Percentiles rank a stretch among this genome's conserved stretches.
These are phyloP conservation scores for Candida palmyrensis DNA, from an alignment of 805 yeast genomes.

Conservation along the genomic window DNA sequence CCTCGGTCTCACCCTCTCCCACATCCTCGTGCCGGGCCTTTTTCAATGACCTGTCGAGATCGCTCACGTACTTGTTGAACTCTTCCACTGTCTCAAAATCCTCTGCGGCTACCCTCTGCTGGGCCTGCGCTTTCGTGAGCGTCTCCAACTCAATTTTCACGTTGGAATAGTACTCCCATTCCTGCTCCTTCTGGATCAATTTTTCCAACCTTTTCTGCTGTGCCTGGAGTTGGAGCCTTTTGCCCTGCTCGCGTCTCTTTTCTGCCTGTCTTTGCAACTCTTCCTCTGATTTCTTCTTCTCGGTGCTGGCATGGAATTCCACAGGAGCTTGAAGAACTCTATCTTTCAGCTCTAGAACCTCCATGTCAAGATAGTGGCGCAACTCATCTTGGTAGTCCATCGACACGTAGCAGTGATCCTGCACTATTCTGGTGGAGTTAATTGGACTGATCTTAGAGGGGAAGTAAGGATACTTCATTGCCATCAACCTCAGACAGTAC, in stretches of 20 bases:
- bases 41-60: slow-evolving; percentile 64
- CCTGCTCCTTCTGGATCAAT: slow-evolving; percentile 73
- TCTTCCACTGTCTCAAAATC: slow-evolving; percentile 76
- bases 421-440: slow-evolving; percentile 64
- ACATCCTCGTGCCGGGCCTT: slow-evolving; percentile 60
- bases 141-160: slow-evolving; percentile 48
- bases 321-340: slow-evolving; percentile 77
- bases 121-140: slow-evolving; percentile 47
- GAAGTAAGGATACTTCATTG: slow-evolving; percentile 86
- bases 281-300: slow-evolving; percentile 74
- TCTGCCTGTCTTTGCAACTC: slow-evolving; percentile 75
- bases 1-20: slow-evolving; percentile 50
- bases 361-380: slow-evolving; percentile 50
- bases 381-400: slow-evolving; percentile 63
- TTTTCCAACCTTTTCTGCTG: slow-evolving; percentile 79
- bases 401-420: slow-evolving; percentile 77
- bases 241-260: slow-evolving; percentile 78
- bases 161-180: slow-evolving; percentile 62
- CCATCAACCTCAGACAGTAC: slow-evolving; percentile 57
- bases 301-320: slow-evolving; percentile 54
- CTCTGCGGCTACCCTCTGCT: slow-evolving; percentile 56
- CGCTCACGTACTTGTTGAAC: slow-evolving; percentile 58
- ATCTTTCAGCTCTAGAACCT: slow-evolving; percentile 62
- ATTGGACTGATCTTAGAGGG: slow-evolving; percentile 64
- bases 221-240: slow-evolving; percentile 89